Evolutionary conservation across 2,329 filamentous ascomycete genomes (phyloP).

Genomic region (Dryadomyces quercivorus): DNA sequence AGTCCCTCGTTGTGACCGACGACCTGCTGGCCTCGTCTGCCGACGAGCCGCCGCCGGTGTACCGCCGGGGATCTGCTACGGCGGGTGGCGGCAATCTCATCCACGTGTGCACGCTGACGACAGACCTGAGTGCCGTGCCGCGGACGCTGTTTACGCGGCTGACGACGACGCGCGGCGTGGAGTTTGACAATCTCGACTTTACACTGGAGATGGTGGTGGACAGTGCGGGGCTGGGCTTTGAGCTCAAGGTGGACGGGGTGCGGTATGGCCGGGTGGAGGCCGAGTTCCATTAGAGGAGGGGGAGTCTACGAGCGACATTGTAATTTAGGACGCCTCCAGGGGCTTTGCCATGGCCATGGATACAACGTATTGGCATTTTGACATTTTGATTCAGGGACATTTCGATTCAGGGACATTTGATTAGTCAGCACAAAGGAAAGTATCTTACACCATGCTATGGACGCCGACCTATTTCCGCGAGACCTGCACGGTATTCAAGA

Average conservation of each 20-base stretch:
- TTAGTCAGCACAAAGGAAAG: not conserved
- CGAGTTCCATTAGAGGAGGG: conserved; percentile 51
- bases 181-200: conserved; percentile 74
- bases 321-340: not conserved
- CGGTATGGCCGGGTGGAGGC: conserved; percentile 67
- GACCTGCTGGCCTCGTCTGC: conserved; percentile 66
- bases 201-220: conserved; percentile 75
- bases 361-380: too few relatives aligned
- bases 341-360: too few relatives aligned
- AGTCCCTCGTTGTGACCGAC: conserved; percentile 67
- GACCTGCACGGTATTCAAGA: not conserved
- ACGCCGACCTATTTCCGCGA: not conserved
- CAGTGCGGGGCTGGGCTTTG: conserved; percentile 63
- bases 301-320: not conserved
- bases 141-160: conserved; percentile 60
- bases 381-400: not conserved
- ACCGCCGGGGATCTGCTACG: conserved; percentile 27
- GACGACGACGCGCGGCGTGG: conserved; percentile 66
- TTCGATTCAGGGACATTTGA: not conserved
- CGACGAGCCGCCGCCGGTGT: conserved; percentile 50
- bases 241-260: conserved; percentile 66
- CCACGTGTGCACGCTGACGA: conserved; percentile 70
- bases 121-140: conserved; percentile 64
- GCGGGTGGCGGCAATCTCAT: conserved; percentile 34
- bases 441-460: too few relatives aligned